Evolutionary conservation across 371 early-diverging fungal species (phyloP).

Genomic region (Mortierella sp.): DNA sequence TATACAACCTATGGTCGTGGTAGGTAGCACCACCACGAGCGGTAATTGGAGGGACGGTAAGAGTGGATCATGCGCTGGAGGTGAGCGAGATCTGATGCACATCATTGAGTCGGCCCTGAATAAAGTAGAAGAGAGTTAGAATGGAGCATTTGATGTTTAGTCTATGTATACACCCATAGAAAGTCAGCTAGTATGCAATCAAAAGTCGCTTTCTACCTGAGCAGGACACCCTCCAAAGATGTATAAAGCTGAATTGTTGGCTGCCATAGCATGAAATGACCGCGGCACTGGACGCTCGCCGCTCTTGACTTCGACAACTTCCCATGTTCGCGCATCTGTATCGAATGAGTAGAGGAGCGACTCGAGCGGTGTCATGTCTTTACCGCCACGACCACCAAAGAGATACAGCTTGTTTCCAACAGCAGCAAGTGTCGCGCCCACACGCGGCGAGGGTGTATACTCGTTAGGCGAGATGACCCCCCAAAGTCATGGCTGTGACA

Average conservation of each 20-base stretch:
- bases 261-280: conserved; percentile 24
- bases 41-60: conserved; percentile 17
- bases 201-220: conserved; percentile 11
- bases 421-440: conserved; percentile 17
- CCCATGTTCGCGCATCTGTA: conserved; percentile 6
- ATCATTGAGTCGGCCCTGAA: conserved; percentile 28
- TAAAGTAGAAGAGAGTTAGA: not conserved
- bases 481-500: not conserved
- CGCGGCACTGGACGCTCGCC: conserved; percentile 11
- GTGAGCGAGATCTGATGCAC: conserved; percentile 13
- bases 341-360: conserved; percentile 18
- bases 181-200: not conserved
- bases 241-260: conserved; percentile 20
- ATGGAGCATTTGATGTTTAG: not conserved
- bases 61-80: conserved; percentile 11
- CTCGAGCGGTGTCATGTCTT: conserved; percentile 22
- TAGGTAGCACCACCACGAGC: conserved; percentile 36
- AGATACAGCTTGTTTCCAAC: conserved; percentile 21
- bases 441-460: conserved; percentile 16
- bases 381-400: conserved; percentile 27
- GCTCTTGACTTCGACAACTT: conserved; percentile 12
- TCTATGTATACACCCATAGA: not conserved
- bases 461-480: conserved; percentile 10
- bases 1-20: conserved; percentile 14
- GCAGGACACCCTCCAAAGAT: conserved; percentile 38